Evolutionary conservation across 768 basidiomycete species (phyloP), one percentile per base, ranked within the genome.

Genomic region (Termitomyces sp.): DNA sequence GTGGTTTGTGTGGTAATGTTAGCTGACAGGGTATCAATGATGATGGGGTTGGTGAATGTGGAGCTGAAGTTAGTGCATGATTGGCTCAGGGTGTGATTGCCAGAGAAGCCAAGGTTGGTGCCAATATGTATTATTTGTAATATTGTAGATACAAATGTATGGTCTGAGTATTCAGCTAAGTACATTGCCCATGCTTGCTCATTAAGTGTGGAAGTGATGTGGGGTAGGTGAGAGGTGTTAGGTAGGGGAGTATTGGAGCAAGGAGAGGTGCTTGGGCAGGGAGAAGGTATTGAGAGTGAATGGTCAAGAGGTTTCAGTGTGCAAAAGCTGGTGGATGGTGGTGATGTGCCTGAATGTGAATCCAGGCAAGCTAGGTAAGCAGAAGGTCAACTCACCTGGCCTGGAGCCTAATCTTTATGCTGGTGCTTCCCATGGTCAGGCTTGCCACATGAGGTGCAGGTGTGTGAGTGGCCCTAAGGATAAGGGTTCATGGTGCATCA

Each of bases 341-440:
- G 12, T 2, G 2, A 2, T 5, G 0, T 43, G 7, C 12, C 23
- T 14, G 4, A 3, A 5, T 9, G 2, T 1, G 3, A 11, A 12
- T 12, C 21, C 6, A 12, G 23, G 12, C 11, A 5, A 43, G 42
- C 0, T 1, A 7, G 3, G 5, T 14, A 8, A 1, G 4, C 5
- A 14, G 0, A 12, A 34, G 10, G n/a, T 0, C 4, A 3, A 23
- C 23, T 23, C 3, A 5, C 23, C 12, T 16, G 3, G 23, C 23
- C 23, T 0, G 5, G 0, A 2, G 1, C 5, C 12, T 43, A 43
- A 2, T 25, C 42, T 25, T 43, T 43, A 5, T 43, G 14, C 10
- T 43, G 12, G 7, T 25, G 23, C 14, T 43, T 25, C 2, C 42
- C 14, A 7, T 43, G 12, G 42, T 43, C 23, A 0, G 14, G 2